Percentiles rank a stretch among this genome's conserved stretches.
Conservation (phyloP, 495 filamentous ascomycete species). For the Xylaria longipes region DNA sequence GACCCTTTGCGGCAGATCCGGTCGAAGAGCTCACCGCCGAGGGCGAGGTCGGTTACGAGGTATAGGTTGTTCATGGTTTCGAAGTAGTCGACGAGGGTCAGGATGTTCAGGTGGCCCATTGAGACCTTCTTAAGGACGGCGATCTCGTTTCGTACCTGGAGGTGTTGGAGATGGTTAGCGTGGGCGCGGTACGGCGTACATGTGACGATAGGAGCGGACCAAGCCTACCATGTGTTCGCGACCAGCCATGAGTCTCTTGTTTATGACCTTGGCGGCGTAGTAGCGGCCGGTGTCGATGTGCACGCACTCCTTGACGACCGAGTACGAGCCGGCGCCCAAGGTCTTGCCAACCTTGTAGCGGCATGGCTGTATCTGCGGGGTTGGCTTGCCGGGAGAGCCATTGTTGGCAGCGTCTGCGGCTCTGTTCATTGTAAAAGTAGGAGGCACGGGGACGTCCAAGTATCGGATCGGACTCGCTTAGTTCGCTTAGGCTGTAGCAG, state of each 20-base stretch:
- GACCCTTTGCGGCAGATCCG: constrained; percentile 97
- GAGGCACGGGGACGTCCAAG: background rate
- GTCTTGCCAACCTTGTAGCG: constrained; percentile 99
- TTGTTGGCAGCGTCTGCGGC: constrained; percentile 38
- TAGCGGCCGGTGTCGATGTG: constrained; percentile 98
- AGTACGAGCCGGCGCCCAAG: constrained; percentile 93
- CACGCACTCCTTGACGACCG: constrained; percentile 99
- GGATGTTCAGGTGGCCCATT: constrained; percentile 97
- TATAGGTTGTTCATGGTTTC: constrained; percentile 99
- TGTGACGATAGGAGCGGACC: background rate
- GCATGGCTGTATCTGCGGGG: constrained; percentile 60
- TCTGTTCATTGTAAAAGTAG: constrained; percentile 40
- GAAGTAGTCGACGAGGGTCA: constrained; percentile 98
- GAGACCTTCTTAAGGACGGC: constrained; percentile 95
- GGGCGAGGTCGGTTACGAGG: constrained; percentile 94
- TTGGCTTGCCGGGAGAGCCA: constrained; percentile 37
- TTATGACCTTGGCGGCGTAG: constrained; percentile 99
- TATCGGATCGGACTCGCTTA: background rate
- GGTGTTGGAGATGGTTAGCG: constrained; percentile 22
- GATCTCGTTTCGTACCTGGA: constrained; percentile 95
- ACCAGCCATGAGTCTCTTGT: constrained; percentile 96
- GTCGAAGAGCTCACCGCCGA: constrained; percentile 97
- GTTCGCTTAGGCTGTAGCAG: background rate
- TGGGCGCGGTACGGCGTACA: background rate
- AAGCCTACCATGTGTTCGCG: constrained; percentile 91